Base-by-base conservation (phyloP, 2,329 filamentous ascomycete species). In the Cadophora gregata region DNA sequence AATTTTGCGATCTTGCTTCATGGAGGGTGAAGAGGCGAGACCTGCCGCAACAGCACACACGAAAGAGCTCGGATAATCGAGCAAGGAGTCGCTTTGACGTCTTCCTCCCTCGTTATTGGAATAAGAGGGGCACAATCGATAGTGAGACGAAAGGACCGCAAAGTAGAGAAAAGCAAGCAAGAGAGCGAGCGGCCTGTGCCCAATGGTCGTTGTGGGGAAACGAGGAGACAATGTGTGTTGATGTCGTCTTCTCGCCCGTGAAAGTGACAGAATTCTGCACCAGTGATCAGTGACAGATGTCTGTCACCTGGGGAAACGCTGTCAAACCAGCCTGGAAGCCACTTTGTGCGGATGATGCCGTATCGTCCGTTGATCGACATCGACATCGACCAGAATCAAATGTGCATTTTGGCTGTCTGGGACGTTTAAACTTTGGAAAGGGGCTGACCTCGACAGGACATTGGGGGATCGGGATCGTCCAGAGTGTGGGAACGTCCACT, bases 51-150 rank as follows among this genome's bases (percentile, higher is more conserved):
- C 27, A 27, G 50, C 50, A 53, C 12, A 14, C 12, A 36, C 29
- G n/a, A 56, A 36, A 33, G 53, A 56, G 55, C 55, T 58, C 31
- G 55, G 55, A 27, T 38, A 33, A 42, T 42, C 10, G 42, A 47
- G 42, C 42, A 47, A 21, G 42, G 42, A 47, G 42, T n/a, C 55
- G 31, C 55, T 58, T 38, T 58, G 55, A 58, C 31, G 3, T 25
- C 14, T 10, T 24, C 12, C 19, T 19, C 47, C 33, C 31, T 58
- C 55, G 55, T 31, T 42, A 55, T 62, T 62, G 60, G 25, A 45
- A 53, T 51, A 62, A 62, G 48, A 53, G 60, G 60, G 60, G 48
- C 48, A 62, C 14, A 53, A 55, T 62, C 60, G 51, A 62, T 55
- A 55, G 60, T 55, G 33, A 25, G 48, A 62, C n/a, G 24, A 24